Percentiles rank a stretch among this genome's conserved stretches.
These are phyloP conservation scores for Cynanchum wilfordii DNA, from an alignment of 257 asterid species.

Conservation along the genomic window DNA sequence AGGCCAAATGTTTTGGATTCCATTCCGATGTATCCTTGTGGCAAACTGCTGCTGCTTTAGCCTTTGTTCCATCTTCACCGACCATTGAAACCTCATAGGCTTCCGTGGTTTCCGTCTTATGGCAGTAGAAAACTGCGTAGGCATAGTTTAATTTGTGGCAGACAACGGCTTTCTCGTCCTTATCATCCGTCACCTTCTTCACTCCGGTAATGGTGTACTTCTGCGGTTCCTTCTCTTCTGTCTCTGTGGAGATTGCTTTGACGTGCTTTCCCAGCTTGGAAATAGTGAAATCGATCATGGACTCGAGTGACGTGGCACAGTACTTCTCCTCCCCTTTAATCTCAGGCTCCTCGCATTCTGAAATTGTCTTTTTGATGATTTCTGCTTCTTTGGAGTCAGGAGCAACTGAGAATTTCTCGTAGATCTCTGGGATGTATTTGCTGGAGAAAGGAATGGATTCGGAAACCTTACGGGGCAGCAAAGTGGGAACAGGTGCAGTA, in stretches of 20 bases:
- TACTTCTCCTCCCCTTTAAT: constrained; percentile 47
- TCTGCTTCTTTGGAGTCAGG: constrained; percentile 45
- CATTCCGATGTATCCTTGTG: constrained; percentile 67
- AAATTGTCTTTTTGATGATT: constrained; percentile 39
- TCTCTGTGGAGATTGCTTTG: constrained; percentile 46
- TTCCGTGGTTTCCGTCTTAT: constrained; percentile 37
- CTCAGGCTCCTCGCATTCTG: constrained; percentile 46
- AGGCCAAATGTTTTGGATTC: constrained; percentile 84
- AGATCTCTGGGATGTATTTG: constrained; percentile 35
- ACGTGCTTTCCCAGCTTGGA: constrained; percentile 46
- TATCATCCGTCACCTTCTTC: constrained; percentile 27
- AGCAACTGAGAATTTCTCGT: constrained; percentile 29
- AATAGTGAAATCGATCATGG: constrained; percentile 68
- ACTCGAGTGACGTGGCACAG: constrained; percentile 63
- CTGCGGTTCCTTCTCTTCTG: constrained; percentile 24
- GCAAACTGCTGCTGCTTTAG: constrained; percentile 60
- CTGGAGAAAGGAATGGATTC: constrained; percentile 72
- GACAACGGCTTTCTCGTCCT: constrained; percentile 42
- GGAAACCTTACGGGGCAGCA: constrained; percentile 55
- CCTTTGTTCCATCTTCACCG: constrained; percentile 47
- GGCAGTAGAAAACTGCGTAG: constrained; percentile 76
- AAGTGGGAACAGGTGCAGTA: constrained; percentile 28
- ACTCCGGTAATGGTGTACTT: constrained; percentile 33
- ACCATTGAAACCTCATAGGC: constrained; percentile 47
- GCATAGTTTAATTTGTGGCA: constrained; percentile 60